Base-by-base conservation (phyloP, 805 yeast genomes). In the Spathaspora sp. region DNA sequence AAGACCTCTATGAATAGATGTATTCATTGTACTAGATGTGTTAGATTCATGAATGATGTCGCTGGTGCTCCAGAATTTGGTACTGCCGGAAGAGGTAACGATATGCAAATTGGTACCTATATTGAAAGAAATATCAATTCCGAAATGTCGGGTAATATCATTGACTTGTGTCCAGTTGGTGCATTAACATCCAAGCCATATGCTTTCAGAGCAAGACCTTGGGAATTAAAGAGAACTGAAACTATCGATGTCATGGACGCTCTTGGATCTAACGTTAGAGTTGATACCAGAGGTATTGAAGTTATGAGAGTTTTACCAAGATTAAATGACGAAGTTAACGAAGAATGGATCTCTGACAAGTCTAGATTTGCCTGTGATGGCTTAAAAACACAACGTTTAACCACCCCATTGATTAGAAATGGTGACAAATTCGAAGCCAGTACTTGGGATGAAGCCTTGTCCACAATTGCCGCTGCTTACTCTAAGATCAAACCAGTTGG, bases 21-120 rank as follows among this genome's bases (percentile, higher is more conserved):
- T 72, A 89, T 89, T 63, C 96, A 89, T 70, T 89, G 96, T 76
- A 89, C 96, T 29, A 80, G 96, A 66, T 89, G 96, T 77, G 91
- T 89, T 19, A 82, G 96, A 64, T 89, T 89, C 72, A 77, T 91
- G 77, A 89, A 89, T 70, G 96, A 89, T 65, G 86, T 89, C 55
- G 96, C 96, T 40, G 96, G 96, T 57, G 94, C 96, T 40, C 90
- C 96, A 16, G 96, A 89, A 70, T 81, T 89, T 56, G 96, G 96
- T 60, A 82, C 93, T 52, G 67, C 92, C 42, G 96, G 96, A 55
- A 86, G 96, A 72, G 96, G 96, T 64, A 89, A 89, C 69, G 96
- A 89, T 64, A 80, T 89, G 85, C 96, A 89, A 74, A 89, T 89
- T 63, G 96, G 96, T 59, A 89, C 96, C 29, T 89, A 88, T 67